Evolutionary conservation across 257 asterid genomes (phyloP), one percentile per base, ranked within the genome.

Genomic region (Plectranthus barbatus): DNA sequence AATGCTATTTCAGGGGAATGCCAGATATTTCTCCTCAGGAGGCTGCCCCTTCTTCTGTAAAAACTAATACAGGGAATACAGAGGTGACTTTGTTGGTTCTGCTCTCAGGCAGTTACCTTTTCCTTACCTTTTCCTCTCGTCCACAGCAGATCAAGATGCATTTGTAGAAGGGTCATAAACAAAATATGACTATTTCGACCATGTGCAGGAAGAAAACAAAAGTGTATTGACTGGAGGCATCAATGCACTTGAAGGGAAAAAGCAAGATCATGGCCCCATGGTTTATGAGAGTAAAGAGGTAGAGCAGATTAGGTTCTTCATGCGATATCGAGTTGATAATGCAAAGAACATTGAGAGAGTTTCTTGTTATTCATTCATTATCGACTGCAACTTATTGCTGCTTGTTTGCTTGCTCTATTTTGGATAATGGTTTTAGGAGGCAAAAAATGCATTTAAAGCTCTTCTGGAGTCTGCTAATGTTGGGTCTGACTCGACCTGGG

Each of bases 401-500:
- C 40, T 56, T 10, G 2, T 53, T 56, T 47, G 7, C 46, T 44
- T 42, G 11, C 26, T 33, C 6, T 23, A 8, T 33, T 60, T 29
- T 64, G 53, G 5, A 53, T 62, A 44, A 39, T 66, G 53, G 62
- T 52, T 68, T 73, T 69, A 90, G 96, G 96, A 86, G 72, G 99
- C 97, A 9, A 90, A 82, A 73, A 84, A 67, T 73, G 96, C 90
- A 72, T 93, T 93, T 66, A 85, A 75, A 81, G 81, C 79, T 54
- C 90, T 93, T 44, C 48, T 93, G 75, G 97, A 87, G 69, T 23
- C 80, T 56, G 80, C 90, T 64, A 82, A 86, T 84, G 87, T 87
- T 62, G 92, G 94, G 62, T 73, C 91, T 60, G 96, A 87, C 77
- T 90, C 92, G 94, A 90, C 73, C 26, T 93, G 99, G 99, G 97